These are phyloP conservation scores for Agaricus subrufescens DNA, from an alignment of 768 basidiomycete genomes.

Conservation along the genomic window DNA sequence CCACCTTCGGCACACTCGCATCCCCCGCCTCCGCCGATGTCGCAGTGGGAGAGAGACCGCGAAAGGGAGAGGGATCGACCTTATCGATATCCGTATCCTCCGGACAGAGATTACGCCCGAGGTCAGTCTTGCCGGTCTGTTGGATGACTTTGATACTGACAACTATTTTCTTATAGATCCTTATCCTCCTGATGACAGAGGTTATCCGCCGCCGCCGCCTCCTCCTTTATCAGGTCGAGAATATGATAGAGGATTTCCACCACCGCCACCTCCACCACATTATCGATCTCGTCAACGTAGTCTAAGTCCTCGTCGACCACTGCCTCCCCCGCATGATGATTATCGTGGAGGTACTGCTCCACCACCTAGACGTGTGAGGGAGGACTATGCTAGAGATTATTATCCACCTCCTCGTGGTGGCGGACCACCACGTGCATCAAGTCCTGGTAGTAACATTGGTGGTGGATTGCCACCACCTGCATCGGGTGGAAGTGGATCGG, in stretches of 20 bases:
- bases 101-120: constrained; percentile 12
- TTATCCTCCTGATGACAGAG: constrained; percentile 18
- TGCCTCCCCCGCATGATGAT: constrained; percentile 29
- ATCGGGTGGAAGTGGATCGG: too few relatives aligned
- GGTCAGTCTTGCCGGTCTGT: not conserved
- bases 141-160: too few relatives aligned
- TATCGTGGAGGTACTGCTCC: constrained; percentile 23
- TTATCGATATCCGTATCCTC: constrained; percentile 6
- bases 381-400: constrained; percentile 29
- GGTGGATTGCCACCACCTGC: too few relatives aligned
- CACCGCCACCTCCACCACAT: constrained; percentile 19
- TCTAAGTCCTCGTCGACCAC: constrained; percentile 35
- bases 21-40: constrained; percentile 8
- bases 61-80: constrained; percentile 1
- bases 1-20: not conserved
- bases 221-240: constrained; percentile 17
- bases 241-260: constrained; percentile 16
- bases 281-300: constrained; percentile 43
- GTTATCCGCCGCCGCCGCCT: constrained; percentile 4
- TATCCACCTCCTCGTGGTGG: constrained; percentile 8
- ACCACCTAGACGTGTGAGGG: constrained; percentile 39
- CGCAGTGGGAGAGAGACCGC: constrained; percentile 3
- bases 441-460: too few relatives aligned
- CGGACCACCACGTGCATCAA: not conserved
- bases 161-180: constrained; percentile 8